Percentiles rank a stretch among this genome's conserved stretches.
Evolutionary conservation across 1,284 basidiomycete species (phyloP).

Genomic region (Fomes fomentarius): DNA sequence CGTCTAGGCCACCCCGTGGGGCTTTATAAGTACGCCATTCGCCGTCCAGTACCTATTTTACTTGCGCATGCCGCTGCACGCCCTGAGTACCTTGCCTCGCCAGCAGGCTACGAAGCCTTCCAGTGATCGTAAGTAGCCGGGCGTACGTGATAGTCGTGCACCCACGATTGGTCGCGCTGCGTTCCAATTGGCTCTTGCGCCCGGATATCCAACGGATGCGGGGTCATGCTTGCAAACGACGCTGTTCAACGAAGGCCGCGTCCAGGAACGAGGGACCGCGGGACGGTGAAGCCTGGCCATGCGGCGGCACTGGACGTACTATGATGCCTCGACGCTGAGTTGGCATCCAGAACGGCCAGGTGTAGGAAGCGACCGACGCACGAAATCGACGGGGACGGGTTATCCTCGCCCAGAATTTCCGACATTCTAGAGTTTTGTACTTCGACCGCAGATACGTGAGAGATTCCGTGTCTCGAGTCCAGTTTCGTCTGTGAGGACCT

Average conservation of each 20-base stretch:
- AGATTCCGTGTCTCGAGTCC: not conserved
- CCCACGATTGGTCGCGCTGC: not conserved
- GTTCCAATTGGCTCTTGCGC: slow-evolving; percentile 7
- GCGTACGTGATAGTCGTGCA: not conserved
- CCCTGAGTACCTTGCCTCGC: slow-evolving; percentile 2
- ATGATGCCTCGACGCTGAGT: slow-evolving; percentile 9
- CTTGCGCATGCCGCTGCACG: not conserved
- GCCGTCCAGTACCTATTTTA: not conserved
- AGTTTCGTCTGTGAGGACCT: no score
- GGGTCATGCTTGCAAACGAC: slow-evolving; percentile 14
- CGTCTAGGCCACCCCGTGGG: not conserved
- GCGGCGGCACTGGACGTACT: not conserved
- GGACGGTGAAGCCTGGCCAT: no score
- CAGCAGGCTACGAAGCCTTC: not conserved
- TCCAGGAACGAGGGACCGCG: slow-evolving; percentile 11
- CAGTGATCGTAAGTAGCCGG: not conserved
- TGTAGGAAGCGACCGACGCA: not conserved
- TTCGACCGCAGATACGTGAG: slow-evolving; percentile 2
- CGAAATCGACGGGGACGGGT: slow-evolving; percentile 16
- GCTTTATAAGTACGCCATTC: slow-evolving; percentile 12
- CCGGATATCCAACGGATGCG: slow-evolving; percentile 22
- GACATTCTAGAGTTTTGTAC: slow-evolving; percentile 18
- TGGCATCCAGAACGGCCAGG: not conserved
- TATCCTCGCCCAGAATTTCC: slow-evolving; percentile 25
- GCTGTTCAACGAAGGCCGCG: slow-evolving; percentile 15